A percentile compares a stretch with the other conserved stretches of the same genome.
Evolutionary conservation across 2,329 filamentous ascomycete genomes (phyloP).

Genomic region (Seiridium unicorne): DNA sequence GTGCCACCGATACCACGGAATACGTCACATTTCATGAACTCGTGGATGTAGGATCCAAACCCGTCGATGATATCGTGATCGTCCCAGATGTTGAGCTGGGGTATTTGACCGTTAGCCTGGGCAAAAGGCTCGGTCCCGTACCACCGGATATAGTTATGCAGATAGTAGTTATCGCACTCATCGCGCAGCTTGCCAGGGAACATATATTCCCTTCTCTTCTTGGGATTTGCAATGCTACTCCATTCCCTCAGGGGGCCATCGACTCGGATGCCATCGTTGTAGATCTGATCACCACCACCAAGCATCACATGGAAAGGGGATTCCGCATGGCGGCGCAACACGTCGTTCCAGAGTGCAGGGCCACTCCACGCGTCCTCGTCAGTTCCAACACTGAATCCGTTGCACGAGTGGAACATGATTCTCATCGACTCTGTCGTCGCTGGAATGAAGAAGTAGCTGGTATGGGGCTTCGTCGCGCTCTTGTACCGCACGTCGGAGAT

Average conservation of each 20-base stretch:
- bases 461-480: slow-evolving; percentile 51
- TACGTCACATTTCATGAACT: slow-evolving; percentile 90
- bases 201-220: slow-evolving; percentile 74
- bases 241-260: slow-evolving; percentile 78
- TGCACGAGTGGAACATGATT: slow-evolving; percentile 98
- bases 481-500: slow-evolving; percentile 65
- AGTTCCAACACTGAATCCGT: slow-evolving; percentile 85
- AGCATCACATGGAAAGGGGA: slow-evolving; percentile 93
- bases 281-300: slow-evolving; percentile 93
- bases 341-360: slow-evolving; percentile 93
- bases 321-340: slow-evolving; percentile 75
- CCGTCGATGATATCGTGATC: slow-evolving; percentile 94
- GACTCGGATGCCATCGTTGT: slow-evolving; percentile 90
- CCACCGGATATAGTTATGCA: slow-evolving; percentile 84
- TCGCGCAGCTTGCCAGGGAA: slow-evolving; percentile 78
- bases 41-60: slow-evolving; percentile 88
- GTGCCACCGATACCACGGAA: slow-evolving; percentile 89
- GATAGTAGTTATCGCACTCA: slow-evolving; percentile 86
- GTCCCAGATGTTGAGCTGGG: slow-evolving; percentile 97
- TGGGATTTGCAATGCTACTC: slow-evolving; percentile 80
- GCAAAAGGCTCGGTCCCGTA: slow-evolving; percentile 84
- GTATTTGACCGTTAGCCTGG: slow-evolving; percentile 83
- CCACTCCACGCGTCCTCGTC: slow-evolving; percentile 76
- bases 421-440: slow-evolving; percentile 86
- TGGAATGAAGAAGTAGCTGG: slow-evolving; percentile 81